Conservation (phyloP, 2,329 filamentous ascomycete genomes). For the Aspergillus cejpii region DNA sequence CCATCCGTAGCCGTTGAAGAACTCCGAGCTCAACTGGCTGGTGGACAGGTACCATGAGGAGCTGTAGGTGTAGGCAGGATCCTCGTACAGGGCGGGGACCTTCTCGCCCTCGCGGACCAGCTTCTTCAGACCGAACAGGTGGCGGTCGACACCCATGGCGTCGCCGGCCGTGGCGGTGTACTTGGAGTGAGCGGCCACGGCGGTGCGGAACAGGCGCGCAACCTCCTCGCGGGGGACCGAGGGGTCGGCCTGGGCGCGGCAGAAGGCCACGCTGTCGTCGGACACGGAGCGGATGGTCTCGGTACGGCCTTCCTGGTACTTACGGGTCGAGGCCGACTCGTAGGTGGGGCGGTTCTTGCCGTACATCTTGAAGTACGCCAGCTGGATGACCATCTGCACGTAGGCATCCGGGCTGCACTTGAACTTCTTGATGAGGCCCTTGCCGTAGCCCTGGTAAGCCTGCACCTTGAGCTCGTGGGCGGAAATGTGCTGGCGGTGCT, state of each 20-base stretch:
- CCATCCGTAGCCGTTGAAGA: slow-evolving; percentile 99
- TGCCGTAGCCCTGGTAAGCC: slow-evolving; percentile 94
- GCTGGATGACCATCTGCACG: slow-evolving; percentile 96
- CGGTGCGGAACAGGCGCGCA: slow-evolving; percentile 71
- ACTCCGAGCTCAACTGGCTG: slow-evolving; percentile 87
- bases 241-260: slow-evolving; percentile 72
- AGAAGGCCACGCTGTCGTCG: slow-evolving; percentile 86
- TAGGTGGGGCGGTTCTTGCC: slow-evolving; percentile 96
- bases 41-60: slow-evolving; percentile 83
- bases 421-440: slow-evolving; percentile 99
- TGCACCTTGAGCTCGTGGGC: slow-evolving; percentile 89
- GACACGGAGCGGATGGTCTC: slow-evolving; percentile 92
- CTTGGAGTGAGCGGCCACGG: slow-evolving; percentile 73
- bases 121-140: slow-evolving; percentile 96
- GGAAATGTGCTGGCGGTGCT: slow-evolving; percentile 75
- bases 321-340: slow-evolving; percentile 88
- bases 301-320: slow-evolving; percentile 93
- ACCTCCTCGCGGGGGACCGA: slow-evolving; percentile 57
- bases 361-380: slow-evolving; percentile 98
- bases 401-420: slow-evolving; percentile 96
- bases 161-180: slow-evolving; percentile 87
- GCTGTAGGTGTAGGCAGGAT: slow-evolving; percentile 79
- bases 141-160: slow-evolving; percentile 88
- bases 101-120: slow-evolving; percentile 73
- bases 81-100: slow-evolving; percentile 73